These are phyloP conservation scores for Diplodia seriata DNA, from an alignment of 2,329 filamentous ascomycete species.

Conservation along the genomic window DNA sequence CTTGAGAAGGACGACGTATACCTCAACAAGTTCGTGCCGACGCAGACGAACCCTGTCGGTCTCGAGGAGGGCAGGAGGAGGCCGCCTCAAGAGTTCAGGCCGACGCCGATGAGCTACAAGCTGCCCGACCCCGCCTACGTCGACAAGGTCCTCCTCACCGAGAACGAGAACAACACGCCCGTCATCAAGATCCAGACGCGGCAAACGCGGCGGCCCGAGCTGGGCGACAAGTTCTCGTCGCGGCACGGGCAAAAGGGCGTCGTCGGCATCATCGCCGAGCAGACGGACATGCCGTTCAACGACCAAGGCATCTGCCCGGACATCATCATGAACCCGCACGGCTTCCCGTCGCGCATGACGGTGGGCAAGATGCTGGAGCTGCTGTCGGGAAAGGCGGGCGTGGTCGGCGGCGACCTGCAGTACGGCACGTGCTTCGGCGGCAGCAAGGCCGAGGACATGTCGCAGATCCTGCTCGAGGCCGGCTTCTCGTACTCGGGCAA, in stretches of 20 bases:
- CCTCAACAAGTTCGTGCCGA: slow-evolving; percentile 86
- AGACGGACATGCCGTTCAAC: slow-evolving; percentile 96
- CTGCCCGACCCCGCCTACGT: slow-evolving; percentile 86
- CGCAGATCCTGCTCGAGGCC: slow-evolving; percentile 78
- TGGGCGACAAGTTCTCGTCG: slow-evolving; percentile 98
- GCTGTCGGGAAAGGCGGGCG: slow-evolving; percentile 89
- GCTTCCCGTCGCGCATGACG: slow-evolving; percentile 99
- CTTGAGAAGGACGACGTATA: slow-evolving; percentile 82
- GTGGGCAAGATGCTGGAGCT: slow-evolving; percentile 98
- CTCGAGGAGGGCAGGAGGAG: slow-evolving; percentile 53
- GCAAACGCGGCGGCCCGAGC: slow-evolving; percentile 92
- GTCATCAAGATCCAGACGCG: slow-evolving; percentile 94
- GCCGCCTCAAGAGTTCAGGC: slow-evolving; percentile 58
- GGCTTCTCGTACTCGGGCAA: slow-evolving; percentile 98
- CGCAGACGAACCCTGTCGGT: slow-evolving; percentile 76
- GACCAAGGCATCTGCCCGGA: slow-evolving; percentile 91
- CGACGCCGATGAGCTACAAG: slow-evolving; percentile 78
- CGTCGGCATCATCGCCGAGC: slow-evolving; percentile 93
- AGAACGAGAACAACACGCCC: slow-evolving; percentile 83
- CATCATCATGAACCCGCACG: slow-evolving; percentile 99
- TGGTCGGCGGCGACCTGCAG: slow-evolving; percentile 82
- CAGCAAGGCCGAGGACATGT: slow-evolving; percentile 88
- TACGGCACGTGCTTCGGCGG: slow-evolving; percentile 90
- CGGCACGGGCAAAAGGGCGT: slow-evolving; percentile 98
- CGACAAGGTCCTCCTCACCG: slow-evolving; percentile 94